Percentiles rank a stretch among this genome's conserved stretches.
phyloP scores from a whole-genome alignment of 768 basidiomycete species.

The Galerina sulciceps region DNA sequence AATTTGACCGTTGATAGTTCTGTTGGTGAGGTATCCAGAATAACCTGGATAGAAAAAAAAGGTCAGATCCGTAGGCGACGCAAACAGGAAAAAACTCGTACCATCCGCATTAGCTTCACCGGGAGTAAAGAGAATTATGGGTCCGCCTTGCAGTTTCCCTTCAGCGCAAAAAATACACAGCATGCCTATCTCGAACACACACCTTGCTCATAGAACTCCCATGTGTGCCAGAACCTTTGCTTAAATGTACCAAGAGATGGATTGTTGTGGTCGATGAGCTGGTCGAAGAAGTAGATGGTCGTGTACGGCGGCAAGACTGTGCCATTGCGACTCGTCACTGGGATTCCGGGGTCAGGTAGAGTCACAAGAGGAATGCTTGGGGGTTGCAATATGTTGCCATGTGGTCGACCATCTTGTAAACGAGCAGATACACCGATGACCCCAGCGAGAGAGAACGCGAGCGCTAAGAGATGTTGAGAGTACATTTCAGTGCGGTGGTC shows the following conservation, averaged over 20 bases:
- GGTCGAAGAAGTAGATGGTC: conserved; percentile 59
- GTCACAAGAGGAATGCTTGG: conserved; percentile 40
- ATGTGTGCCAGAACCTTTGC: conserved; percentile 75
- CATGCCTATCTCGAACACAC: conserved; percentile 4
- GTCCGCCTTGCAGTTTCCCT: conserved; percentile 44
- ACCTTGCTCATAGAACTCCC: conserved; percentile 66
- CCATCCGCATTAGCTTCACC: conserved; percentile 65
- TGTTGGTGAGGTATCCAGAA: conserved; percentile 64
- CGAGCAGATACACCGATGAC: conserved; percentile 22
- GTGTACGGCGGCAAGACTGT: conserved; percentile 48
- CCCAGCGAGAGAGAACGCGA: conserved; percentile 22
- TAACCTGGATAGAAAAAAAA: conserved; percentile 35
- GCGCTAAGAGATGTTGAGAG: conserved; percentile 22
- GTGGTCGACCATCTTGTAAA: conserved; percentile 40
- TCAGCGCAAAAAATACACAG: background rate
- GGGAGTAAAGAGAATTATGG: conserved; percentile 68
- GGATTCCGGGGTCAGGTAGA: conserved; percentile 27
- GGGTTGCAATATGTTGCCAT: conserved; percentile 45
- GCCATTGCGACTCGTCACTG: conserved; percentile 48
- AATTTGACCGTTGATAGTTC: conserved; percentile 64
- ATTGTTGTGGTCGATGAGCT: conserved; percentile 56
- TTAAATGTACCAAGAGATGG: conserved; percentile 75
- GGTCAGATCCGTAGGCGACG: background rate
- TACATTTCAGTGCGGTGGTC: conserved; percentile 9
- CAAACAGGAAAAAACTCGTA: conserved; percentile 22